Evolutionary conservation across 345 rosid species (phyloP).

Genomic region (Eucalyptus regnans): DNA sequence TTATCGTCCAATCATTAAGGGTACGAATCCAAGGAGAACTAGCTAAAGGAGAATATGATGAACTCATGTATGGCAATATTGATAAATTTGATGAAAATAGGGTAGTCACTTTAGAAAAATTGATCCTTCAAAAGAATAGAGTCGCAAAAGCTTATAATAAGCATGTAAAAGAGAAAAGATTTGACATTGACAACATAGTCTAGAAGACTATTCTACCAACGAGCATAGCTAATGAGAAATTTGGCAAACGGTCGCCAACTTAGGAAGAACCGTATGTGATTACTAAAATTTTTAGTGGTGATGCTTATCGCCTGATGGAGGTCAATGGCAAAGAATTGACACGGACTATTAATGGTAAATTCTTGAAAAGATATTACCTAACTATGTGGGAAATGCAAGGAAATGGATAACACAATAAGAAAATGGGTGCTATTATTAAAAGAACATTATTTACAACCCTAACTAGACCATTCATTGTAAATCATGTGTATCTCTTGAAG

Average conservation of each 20-base stretch:
- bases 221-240: accelerated
- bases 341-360: no score
- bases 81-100: not conserved
- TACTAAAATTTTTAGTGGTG: not conserved
- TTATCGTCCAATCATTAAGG: not conserved
- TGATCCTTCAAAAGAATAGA: not conserved
- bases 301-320: not conserved
- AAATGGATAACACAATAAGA: no score
- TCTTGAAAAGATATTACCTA: no score
- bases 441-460: no score
- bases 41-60: not conserved
- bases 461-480: no score
- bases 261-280: not conserved
- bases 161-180: not conserved
- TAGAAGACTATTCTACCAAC: not conserved
- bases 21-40: not conserved
- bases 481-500: no score
- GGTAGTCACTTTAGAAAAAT: not conserved
- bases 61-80: not conserved
- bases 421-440: no score
- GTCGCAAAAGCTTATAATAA: not conserved
- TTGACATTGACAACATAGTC: not conserved
- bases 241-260: not conserved
- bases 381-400: no score
- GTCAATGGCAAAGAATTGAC: not conserved